Percentiles rank a stretch among this genome's conserved stretches.
phyloP scores from a whole-genome alignment of 179 eudicot species.

The Carnegiea gigantea region DNA sequence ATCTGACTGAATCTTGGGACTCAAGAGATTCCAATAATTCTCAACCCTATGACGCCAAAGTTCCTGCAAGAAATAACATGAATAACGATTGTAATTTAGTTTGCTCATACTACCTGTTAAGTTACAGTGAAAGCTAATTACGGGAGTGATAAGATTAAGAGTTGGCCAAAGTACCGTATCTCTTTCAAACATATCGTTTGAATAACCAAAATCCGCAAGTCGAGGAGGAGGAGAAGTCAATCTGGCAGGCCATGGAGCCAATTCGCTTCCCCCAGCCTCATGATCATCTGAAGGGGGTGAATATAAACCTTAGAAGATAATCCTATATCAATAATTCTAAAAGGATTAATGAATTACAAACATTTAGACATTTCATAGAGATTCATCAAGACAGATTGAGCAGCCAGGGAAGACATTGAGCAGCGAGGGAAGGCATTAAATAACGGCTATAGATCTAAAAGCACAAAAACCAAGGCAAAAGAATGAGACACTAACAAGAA shows the following conservation, averaged over 20 bases:
- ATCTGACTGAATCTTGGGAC: conserved; percentile 70
- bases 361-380: not conserved
- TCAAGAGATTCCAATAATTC: conserved; percentile 73
- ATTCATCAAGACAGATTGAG: not conserved
- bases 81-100: conserved; percentile 6
- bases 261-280: conserved; percentile 69
- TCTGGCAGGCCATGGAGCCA: conserved; percentile 97
- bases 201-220: conserved; percentile 93
- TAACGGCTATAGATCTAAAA: not conserved
- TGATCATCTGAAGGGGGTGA: conserved; percentile 66
- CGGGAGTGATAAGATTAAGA: not conserved
- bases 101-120: not conserved
- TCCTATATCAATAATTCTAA: not conserved
- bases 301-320: conserved; percentile 6
- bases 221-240: conserved; percentile 91
- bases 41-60: conserved; percentile 84
- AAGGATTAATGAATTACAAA: not conserved
- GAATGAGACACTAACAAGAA: conserved; percentile 6
- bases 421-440: not conserved
- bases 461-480: not conserved
- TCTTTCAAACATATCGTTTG: conserved; percentile 76
- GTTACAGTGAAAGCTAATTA: not conserved
- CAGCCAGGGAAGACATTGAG: not conserved
- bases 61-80: conserved; percentile 49
- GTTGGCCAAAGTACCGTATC: conserved; percentile 60